These are phyloP conservation scores for Lepidium sativum DNA, from an alignment of 345 rosid species.

Conservation along the genomic window DNA sequence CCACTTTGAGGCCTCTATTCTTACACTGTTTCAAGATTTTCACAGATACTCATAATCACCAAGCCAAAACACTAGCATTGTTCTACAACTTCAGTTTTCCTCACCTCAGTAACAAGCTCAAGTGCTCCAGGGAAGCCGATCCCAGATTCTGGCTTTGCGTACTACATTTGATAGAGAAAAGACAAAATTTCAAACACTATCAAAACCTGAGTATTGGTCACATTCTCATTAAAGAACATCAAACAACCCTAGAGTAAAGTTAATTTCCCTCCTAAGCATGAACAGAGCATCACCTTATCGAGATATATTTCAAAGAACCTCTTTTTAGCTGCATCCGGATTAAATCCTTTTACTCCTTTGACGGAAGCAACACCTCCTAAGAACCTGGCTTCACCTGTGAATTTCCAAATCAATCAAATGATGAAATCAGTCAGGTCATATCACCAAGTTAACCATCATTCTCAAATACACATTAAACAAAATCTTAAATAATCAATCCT, in stretches of 20 bases:
- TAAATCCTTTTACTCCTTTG: slow-evolving; percentile 66
- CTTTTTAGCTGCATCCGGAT: slow-evolving; percentile 57
- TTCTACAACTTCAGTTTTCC: not conserved
- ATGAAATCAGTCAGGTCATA: not conserved
- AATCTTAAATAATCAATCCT: not conserved
- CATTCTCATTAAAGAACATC: not conserved
- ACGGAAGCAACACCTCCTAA: slow-evolving; percentile 85
- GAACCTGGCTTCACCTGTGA: slow-evolving; percentile 79
- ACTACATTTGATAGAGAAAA: slow-evolving; percentile 32
- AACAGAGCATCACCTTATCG: slow-evolving; percentile 45
- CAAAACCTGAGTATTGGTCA: not conserved
- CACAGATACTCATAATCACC: not conserved
- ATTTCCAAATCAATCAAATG: not conserved
- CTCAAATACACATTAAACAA: not conserved
- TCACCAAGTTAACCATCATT: not conserved
- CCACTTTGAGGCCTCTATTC: slow-evolving; percentile 78
- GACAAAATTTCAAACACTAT: not conserved
- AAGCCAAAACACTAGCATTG: not conserved
- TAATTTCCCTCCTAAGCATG: not conserved
- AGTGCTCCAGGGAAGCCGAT: slow-evolving; percentile 93
- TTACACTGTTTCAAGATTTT: slow-evolving; percentile 51
- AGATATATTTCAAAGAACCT: slow-evolving; percentile 92
- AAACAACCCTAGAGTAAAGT: not conserved
- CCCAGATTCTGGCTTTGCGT: slow-evolving; percentile 91
- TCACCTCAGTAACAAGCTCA: slow-evolving; percentile 84